Conservation (phyloP, 257 asterid species). For the Ajuga chamaepitys region DNA sequence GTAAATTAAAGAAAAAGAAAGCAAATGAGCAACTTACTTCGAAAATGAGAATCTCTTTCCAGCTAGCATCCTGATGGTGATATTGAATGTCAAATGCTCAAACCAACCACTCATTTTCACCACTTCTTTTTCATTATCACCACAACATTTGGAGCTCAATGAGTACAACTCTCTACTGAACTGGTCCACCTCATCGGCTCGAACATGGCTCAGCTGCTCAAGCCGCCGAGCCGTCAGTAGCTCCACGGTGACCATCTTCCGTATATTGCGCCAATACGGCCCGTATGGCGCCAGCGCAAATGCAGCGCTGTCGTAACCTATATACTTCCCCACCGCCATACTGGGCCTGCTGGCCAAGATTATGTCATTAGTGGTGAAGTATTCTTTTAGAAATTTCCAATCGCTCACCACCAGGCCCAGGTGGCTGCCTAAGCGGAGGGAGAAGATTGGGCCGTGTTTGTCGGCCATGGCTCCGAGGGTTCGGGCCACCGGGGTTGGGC, state of each 20-base stretch:
- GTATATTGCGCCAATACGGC: slow-evolving; percentile 45
- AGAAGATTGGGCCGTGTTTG: slow-evolving; percentile 47
- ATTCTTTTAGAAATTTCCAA: slow-evolving; percentile 34
- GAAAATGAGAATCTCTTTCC: slow-evolving; percentile 31
- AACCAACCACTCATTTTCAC: slow-evolving; percentile 20
- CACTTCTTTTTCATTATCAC: background rate
- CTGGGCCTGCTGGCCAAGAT: slow-evolving; percentile 37
- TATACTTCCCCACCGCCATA: slow-evolving; percentile 23
- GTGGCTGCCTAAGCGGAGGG: slow-evolving; percentile 42
- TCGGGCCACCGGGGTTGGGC: slow-evolving; percentile 26
- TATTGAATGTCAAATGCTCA: slow-evolving; percentile 38
- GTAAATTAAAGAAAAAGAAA: no score
- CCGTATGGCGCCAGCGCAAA: slow-evolving; percentile 50
- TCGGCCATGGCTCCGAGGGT: slow-evolving; percentile 51
- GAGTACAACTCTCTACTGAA: slow-evolving; percentile 24
- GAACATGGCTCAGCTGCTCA: slow-evolving; percentile 30
- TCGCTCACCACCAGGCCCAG: slow-evolving; percentile 44
- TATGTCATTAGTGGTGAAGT: slow-evolving; percentile 51
- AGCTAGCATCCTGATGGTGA: slow-evolving; percentile 26
- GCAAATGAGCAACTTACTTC: background rate
- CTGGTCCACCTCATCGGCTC: slow-evolving; percentile 28
- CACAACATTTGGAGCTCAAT: background rate
- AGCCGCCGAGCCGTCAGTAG: slow-evolving; percentile 34
- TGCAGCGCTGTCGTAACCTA: slow-evolving; percentile 28
- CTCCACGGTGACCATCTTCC: slow-evolving; percentile 41